Evolutionary conservation across 2,329 filamentous ascomycete genomes (phyloP), one percentile per base, ranked within the genome.

Genomic region (Curvularia sp.): DNA sequence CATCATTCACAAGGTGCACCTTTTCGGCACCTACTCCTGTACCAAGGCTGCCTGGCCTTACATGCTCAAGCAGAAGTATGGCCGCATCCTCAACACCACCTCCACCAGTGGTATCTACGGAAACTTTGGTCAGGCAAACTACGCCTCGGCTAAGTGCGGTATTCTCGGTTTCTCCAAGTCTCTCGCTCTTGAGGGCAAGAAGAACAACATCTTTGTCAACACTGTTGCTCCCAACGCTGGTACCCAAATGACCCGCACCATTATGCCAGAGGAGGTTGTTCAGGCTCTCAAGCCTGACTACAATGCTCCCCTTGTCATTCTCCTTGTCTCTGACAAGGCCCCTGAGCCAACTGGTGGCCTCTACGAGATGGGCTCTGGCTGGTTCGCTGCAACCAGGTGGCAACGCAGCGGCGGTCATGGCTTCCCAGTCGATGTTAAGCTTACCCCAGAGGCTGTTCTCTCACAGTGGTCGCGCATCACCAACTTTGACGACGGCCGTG

Each of bases 261-360:
- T 99, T 77, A 86, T 99, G 84, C 95, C 95, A 30, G 93, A 97
- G 80, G 95, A 99, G 83, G 88, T 98, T 82, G 93, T 99, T 18
- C 93, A 98, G 83, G 94, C 95, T 46, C 97, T 99, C 85, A 99
- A 98, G 88, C 95, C 95, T 60, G 94, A 98, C 76, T 98, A 97
- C 80, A 93, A 99, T 78, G 95, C 95, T 53, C 95, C 95, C 61
- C 82, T 98, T 38, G 93, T 99, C 51, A 88, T 94, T 55, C 88
- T 93, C 43, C 90, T 99, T 57, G 92, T 88, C 77, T 89, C 87
- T 13, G 95, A 99, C 82, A 91, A 92, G 81, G 88, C 93, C 53
- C 94, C 95, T 28, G 86, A 90, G 73, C 87, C 90, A 67, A 97
- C 93, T 57, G 94, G 94, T 65, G 89, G 89, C 53, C 85, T 99